Conservation (phyloP, 106 monocot genomes). For the Apostasia ramifera region DNA sequence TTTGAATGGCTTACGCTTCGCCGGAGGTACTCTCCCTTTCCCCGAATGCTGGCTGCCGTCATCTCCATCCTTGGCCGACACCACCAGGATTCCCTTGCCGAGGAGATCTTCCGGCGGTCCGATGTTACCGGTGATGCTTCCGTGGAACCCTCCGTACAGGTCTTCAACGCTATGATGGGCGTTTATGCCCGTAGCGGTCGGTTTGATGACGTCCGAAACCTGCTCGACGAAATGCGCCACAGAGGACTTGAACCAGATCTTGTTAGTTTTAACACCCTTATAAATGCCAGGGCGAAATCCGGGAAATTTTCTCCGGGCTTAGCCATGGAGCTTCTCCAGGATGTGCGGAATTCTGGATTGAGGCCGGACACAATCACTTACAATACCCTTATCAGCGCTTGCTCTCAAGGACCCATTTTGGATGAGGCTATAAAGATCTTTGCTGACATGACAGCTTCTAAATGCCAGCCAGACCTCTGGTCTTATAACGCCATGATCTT, state of each 20-base stretch:
- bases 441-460: constrained; percentile 44
- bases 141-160: constrained; percentile 48
- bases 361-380: constrained; percentile 86
- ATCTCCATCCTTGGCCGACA: constrained; percentile 71
- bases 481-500: constrained; percentile 92
- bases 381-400: constrained; percentile 85
- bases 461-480: constrained; percentile 87
- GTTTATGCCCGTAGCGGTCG: constrained; percentile 64
- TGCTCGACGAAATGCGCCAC: constrained; percentile 46
- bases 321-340: constrained; percentile 53
- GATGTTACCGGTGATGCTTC: constrained; percentile 12
- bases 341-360: constrained; percentile 58
- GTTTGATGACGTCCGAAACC: constrained; percentile 41
- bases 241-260: constrained; percentile 76
- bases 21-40: constrained; percentile 48
- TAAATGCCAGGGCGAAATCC: constrained; percentile 71
- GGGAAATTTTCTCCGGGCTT: constrained; percentile 33
- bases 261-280: constrained; percentile 91
- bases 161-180: constrained; percentile 97
- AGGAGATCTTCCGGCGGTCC: constrained; percentile 58
- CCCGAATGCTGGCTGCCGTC: constrained; percentile 54
- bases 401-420: constrained; percentile 41
- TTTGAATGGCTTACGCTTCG: constrained; percentile 82
- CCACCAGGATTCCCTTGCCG: constrained; percentile 55
- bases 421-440: constrained; percentile 59